A percentile compares a stretch with the other conserved stretches of the same genome.
phyloP scores from a whole-genome alignment of 306 rosid genomes.

The Vigna radiata region DNA sequence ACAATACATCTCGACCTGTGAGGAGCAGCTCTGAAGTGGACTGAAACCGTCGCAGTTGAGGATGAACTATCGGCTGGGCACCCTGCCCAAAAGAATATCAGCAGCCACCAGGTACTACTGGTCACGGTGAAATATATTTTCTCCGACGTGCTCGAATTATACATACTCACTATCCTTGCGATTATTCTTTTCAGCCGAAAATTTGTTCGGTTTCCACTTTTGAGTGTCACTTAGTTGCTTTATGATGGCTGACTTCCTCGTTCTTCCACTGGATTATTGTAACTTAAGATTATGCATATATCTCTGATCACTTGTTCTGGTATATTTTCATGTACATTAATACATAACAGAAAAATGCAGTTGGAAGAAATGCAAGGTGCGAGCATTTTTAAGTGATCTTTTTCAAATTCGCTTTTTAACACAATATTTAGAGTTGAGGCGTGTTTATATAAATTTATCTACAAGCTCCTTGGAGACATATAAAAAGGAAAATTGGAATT shows the following conservation, averaged over 20 bases:
- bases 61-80: neutral
- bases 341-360: neutral
- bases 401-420: neutral
- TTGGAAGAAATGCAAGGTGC: neutral
- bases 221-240: conserved; percentile 23
- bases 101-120: neutral
- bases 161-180: neutral
- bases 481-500: no score
- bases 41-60: conserved; percentile 16
- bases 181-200: neutral
- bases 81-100: neutral
- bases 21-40: conserved; percentile 47
- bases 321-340: neutral
- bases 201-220: neutral
- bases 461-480: no score
- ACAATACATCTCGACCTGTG: conserved; percentile 61
- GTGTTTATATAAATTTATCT: no score
- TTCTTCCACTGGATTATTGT: conserved; percentile 19
- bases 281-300: neutral
- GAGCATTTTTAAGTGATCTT: neutral
- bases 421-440: neutral
- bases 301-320: neutral
- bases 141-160: neutral
- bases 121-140: neutral
- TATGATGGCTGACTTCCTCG: neutral